A percentile compares a stretch with the other conserved stretches of the same genome.
These are phyloP conservation scores for Teunomyces funiuensis DNA, from an alignment of 805 yeast genomes.

Conservation along the genomic window DNA sequence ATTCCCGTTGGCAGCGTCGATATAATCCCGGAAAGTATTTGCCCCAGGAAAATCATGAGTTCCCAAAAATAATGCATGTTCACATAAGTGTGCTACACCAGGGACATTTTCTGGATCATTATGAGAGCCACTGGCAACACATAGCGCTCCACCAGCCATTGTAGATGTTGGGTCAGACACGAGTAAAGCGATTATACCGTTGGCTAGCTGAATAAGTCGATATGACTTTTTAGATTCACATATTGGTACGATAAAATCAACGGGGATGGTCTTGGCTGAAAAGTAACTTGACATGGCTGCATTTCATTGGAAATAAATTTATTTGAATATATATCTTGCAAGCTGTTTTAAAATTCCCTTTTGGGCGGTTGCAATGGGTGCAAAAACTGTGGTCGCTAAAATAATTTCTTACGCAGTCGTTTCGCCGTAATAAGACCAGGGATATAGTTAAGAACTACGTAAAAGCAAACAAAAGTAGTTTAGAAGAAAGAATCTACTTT, in stretches of 20 bases:
- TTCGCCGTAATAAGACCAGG: too few relatives aligned
- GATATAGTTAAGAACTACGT: too few relatives aligned
- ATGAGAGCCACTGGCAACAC: slow-evolving; percentile 79
- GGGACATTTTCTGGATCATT: slow-evolving; percentile 67
- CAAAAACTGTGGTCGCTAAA: background rate
- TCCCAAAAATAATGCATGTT: slow-evolving; percentile 60
- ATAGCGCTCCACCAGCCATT: slow-evolving; percentile 65
- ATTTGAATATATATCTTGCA: background rate
- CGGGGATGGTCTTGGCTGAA: slow-evolving; percentile 10
- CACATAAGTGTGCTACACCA: slow-evolving; percentile 91
- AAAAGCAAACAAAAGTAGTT: too few relatives aligned
- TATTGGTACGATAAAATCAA: slow-evolving; percentile 30
- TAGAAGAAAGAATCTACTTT: too few relatives aligned
- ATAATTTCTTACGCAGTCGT: too few relatives aligned
- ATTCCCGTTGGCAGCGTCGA: slow-evolving; percentile 53
- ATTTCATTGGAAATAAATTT: background rate
- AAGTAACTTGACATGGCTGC: slow-evolving; percentile 1
- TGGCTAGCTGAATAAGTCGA: slow-evolving; percentile 52
- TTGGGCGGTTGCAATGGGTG: background rate
- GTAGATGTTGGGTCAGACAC: slow-evolving; percentile 74
- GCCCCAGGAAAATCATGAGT: slow-evolving; percentile 54
- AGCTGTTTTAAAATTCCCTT: background rate
- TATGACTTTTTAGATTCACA: slow-evolving; percentile 40
- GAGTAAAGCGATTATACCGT: slow-evolving; percentile 67
- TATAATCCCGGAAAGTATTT: slow-evolving; percentile 41